Percentiles rank a stretch among this genome's conserved stretches.
Evolutionary conservation across 495 filamentous ascomycete genomes (phyloP).

Genomic region (Podospora comata): DNA sequence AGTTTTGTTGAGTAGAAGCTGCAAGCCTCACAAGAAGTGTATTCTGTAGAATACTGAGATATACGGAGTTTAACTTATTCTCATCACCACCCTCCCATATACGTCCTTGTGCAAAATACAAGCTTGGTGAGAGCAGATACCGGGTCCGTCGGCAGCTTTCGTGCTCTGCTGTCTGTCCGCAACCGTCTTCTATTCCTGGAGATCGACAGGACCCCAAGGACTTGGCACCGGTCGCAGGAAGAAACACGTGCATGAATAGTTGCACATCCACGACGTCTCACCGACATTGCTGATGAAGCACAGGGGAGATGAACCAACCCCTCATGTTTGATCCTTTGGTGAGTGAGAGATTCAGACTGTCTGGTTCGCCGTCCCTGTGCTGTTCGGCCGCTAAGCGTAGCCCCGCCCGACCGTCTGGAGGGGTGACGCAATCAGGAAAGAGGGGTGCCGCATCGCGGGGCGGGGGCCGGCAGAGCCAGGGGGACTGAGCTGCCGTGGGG

Average conservation of each 20-base stretch:
- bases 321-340: not conserved
- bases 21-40: too few relatives aligned
- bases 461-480: not conserved
- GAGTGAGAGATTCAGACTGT: not conserved
- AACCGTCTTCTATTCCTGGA: too few relatives aligned
- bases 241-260: not conserved
- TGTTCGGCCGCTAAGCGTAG: not conserved
- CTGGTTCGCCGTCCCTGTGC: not conserved
- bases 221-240: not conserved
- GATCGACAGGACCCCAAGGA: too few relatives aligned
- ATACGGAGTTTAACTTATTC: too few relatives aligned
- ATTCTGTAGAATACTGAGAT: too few relatives aligned
- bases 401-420: not conserved
- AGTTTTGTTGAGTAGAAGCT: too few relatives aligned
- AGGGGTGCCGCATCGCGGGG: not conserved
- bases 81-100: too few relatives aligned
- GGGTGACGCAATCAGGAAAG: not conserved
- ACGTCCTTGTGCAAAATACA: too few relatives aligned
- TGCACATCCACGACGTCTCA: not conserved
- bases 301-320: not conserved
- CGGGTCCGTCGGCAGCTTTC: too few relatives aligned
- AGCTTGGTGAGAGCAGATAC: too few relatives aligned
- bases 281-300: not conserved
- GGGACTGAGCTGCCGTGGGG: not conserved
- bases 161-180: too few relatives aligned